These are phyloP conservation scores for Abrus pulchellus DNA, from an alignment of 306 rosid genomes.

Conservation along the genomic window DNA sequence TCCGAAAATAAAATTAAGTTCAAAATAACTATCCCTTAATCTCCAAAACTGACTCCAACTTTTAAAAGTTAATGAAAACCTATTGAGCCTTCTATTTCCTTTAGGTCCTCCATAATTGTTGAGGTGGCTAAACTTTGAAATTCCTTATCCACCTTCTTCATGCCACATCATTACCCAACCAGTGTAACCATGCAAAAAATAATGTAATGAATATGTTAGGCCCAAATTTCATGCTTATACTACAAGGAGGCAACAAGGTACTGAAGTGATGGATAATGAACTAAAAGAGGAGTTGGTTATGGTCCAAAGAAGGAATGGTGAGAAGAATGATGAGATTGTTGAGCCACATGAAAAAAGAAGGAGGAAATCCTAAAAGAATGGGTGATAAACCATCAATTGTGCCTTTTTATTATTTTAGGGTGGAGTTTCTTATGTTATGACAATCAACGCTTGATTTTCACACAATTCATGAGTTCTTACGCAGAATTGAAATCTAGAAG, in stretches of 20 bases:
- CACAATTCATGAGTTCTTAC: too few species aligned
- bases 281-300: slow-evolving; percentile 8
- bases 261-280: background rate
- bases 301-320: background rate
- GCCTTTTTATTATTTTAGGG: too few species aligned
- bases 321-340: background rate
- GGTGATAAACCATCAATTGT: background rate
- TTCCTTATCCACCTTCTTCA: background rate
- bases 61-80: background rate
- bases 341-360: background rate
- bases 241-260: slow-evolving; percentile 5
- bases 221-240: background rate
- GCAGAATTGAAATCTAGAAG: too few species aligned
- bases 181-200: background rate
- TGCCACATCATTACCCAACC: background rate
- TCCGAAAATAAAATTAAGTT: background rate
- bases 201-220: background rate
- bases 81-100: background rate
- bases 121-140: background rate
- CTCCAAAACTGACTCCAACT: background rate
- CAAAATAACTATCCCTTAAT: background rate
- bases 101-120: background rate
- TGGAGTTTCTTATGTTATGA: too few species aligned
- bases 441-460: too few species aligned
- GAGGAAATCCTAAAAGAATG: background rate